phyloP scores from a whole-genome alignment of 2,329 filamentous ascomycete genomes.

The Phyllosticta citribraziliensis region DNA sequence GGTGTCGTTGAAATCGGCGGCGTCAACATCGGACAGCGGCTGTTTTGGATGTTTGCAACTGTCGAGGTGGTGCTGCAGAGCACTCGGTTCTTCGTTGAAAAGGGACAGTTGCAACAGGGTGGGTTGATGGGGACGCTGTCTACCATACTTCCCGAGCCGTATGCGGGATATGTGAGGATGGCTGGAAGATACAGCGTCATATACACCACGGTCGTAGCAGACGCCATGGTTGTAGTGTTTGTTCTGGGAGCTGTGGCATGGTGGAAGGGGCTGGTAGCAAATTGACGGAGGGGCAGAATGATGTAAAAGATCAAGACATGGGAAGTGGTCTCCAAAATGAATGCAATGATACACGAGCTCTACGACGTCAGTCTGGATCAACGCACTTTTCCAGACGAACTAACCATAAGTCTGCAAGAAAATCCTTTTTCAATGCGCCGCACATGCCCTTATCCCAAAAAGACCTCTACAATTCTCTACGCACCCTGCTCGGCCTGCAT shows the following conservation, averaged over 20 bases:
- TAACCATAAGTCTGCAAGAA: neutral
- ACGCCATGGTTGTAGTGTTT: conserved; percentile 69
- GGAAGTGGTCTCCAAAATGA: neutral
- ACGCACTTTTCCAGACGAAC: neutral
- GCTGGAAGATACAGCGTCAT: conserved; percentile 59
- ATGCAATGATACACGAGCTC: neutral
- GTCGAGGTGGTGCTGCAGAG: conserved; percentile 64
- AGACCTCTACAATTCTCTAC: neutral
- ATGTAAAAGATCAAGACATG: neutral
- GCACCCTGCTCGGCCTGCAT: neutral
- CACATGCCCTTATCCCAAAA: neutral
- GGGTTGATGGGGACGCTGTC: conserved; percentile 56
- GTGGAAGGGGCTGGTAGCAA: conserved; percentile 31
- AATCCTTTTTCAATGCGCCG: neutral
- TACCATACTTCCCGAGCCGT: conserved; percentile 56
- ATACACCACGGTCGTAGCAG: conserved; percentile 59
- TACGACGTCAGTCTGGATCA: no score
- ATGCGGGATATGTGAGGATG: conserved; percentile 52
- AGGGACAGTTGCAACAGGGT: conserved; percentile 44
- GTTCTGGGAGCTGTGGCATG: conserved; percentile 53
- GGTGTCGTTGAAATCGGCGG: conserved; percentile 27
- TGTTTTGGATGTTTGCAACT: conserved; percentile 76
- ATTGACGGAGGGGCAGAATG: neutral
- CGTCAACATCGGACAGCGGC: conserved; percentile 36
- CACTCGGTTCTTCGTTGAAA: conserved; percentile 60